A percentile compares a stretch with the other conserved stretches of the same genome.
These are phyloP conservation scores for Sindora glabra DNA, from an alignment of 306 rosid species.

Conservation along the genomic window DNA sequence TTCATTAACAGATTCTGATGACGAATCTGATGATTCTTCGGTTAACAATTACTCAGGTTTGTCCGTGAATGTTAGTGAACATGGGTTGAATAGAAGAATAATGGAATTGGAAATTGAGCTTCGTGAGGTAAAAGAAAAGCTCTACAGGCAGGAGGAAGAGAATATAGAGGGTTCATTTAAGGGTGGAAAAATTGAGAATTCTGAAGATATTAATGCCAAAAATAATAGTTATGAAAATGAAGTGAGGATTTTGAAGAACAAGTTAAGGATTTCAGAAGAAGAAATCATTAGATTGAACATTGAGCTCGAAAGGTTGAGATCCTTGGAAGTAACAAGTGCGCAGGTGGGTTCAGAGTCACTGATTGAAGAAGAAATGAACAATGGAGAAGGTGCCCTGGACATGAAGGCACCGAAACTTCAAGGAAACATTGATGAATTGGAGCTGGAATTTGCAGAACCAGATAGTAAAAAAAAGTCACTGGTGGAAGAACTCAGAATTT, in stretches of 20 bases:
- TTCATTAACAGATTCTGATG: conserved; percentile 71
- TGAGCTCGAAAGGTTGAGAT: conserved; percentile 36
- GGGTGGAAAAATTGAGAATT: conserved; percentile 32
- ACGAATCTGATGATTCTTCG: conserved; percentile 87
- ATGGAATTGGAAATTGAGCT: conserved; percentile 78
- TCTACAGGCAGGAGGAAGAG: conserved; percentile 55
- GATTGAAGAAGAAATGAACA: too few species aligned
- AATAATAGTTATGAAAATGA: conserved; percentile 49
- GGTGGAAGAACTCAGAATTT: conserved; percentile 46
- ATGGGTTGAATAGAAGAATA: conserved; percentile 49
- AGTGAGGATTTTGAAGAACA: conserved; percentile 46
- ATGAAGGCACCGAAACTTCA: too few species aligned
- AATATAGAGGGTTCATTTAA: conserved; percentile 31
- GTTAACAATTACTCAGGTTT: conserved; percentile 67
- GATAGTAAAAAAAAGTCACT: conserved; percentile 27
- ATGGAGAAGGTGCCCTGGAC: too few species aligned
- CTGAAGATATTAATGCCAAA: conserved; percentile 36
- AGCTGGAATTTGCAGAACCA: conserved; percentile 21
- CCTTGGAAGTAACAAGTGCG: conserved; percentile 6
- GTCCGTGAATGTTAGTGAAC: conserved; percentile 41
- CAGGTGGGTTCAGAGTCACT: too few species aligned
- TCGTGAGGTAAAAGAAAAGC: conserved; percentile 66
- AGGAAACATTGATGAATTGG: too few species aligned
- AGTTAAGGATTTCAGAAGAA: conserved; percentile 38
- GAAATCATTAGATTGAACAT: conserved; percentile 39